Evolutionary conservation across 2,329 filamentous ascomycete species (phyloP), one percentile per base, ranked within the genome.

Genomic region (Penicillium sp.): DNA sequence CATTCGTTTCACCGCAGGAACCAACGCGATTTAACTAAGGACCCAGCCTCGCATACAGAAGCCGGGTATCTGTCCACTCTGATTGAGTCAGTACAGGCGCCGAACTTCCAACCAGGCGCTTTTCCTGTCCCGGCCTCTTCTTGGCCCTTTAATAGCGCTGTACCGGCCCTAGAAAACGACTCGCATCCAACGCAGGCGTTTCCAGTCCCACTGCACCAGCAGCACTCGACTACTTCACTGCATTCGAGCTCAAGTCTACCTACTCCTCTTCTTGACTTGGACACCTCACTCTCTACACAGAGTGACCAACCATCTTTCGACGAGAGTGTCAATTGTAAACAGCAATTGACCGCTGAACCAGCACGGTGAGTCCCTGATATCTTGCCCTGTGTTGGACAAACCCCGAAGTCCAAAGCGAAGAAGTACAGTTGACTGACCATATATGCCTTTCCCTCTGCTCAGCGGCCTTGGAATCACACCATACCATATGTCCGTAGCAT

Each of bases 401-500:
- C 21, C 7, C 7, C 25, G 5, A 9, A 13, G 14, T 27, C 25
- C 25, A 6, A 6, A n/a, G 11, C 11, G 10, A 27, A 27, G 25
- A 6, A 7, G 6, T 27, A 23, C n/a, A n/a, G n/a, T n/a, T n/a
- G n/a, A 23, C 21, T 23, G 21, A 7, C 7, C 7, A 23, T 7
- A 7, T 11, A 23, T 6, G 5, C 6, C 25, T 27, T 6, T 7
- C 25, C 5, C 25, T n/a, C 11, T 7, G 11, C 4, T 15, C 38
- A 56, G 47, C 25, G 38, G 38, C 27, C 49, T 48, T 44, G 53
- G 32, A 26, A 41, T 48, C 33, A 38, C 36, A 49, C 34, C 42
- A 33, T 50, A 47, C 43, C 41, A 47, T 36, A 56, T 56, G 53
- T 53, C 51, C 16, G 50, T 48, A 39, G 42, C 39, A 45, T 47